phyloP scores from a whole-genome alignment of 352 stramenopile genomes.

The Peronospora farinosa region DNA sequence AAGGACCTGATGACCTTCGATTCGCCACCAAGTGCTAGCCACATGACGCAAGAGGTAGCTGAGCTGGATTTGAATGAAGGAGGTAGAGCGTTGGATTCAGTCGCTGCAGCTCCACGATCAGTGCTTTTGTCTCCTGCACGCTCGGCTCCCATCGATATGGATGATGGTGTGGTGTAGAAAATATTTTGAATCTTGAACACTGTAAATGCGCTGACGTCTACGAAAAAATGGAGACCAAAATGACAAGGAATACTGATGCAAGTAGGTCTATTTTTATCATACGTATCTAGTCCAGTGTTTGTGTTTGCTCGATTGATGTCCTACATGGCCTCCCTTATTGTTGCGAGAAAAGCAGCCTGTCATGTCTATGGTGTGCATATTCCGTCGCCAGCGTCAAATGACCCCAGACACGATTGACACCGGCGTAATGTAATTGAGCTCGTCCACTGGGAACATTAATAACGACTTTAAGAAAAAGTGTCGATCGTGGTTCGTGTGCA shows the following conservation, averaged over 20 bases:
- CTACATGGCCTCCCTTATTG: too few species aligned
- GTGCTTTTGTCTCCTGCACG: constrained; percentile 8
- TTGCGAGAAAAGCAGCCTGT: constrained; percentile 41
- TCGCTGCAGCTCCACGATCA: constrained; percentile 5
- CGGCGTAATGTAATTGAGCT: constrained; percentile 62
- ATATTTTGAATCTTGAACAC: constrained; percentile 44
- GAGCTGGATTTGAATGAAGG: constrained; percentile 31
- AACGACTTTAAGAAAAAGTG: constrained; percentile 67
- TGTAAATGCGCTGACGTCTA: constrained; percentile 4
- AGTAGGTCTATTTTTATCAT: constrained; percentile 4
- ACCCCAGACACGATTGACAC: constrained; percentile 55
- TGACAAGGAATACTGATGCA: background rate
- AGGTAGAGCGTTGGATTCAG: constrained; percentile 8
- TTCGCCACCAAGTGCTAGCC: constrained; percentile 36
- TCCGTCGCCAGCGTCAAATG: constrained; percentile 70
- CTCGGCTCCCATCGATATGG: constrained; percentile 32
- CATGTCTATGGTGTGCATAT: constrained; percentile 62
- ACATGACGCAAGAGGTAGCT: constrained; percentile 19
- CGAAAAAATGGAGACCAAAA: constrained; percentile 2
- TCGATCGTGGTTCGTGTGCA: constrained; percentile 52
- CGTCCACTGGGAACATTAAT: constrained; percentile 45
- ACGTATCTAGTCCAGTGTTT: background rate
- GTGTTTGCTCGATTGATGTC: too few species aligned
- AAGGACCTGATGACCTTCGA: constrained; percentile 56
- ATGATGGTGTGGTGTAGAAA: constrained; percentile 39